phyloP scores from a whole-genome alignment of 345 rosid genomes.

The Laguncularia racemosa region DNA sequence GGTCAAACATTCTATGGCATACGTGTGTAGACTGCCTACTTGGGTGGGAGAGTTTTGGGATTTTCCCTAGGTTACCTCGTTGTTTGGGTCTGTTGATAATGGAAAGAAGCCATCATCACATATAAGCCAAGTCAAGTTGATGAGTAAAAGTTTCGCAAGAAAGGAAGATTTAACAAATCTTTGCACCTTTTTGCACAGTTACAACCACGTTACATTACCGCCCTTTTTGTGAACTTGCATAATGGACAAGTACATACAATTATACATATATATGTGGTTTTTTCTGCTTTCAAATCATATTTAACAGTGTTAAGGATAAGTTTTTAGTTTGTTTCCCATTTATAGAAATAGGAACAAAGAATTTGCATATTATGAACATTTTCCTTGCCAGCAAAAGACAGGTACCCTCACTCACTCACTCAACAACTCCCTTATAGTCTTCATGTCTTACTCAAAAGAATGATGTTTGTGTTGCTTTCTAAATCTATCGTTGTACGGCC shows the following conservation, averaged over 20 bases:
- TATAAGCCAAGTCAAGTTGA: conserved; percentile 48
- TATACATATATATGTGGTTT: not conserved
- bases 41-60: conserved; percentile 49
- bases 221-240: conserved; percentile 28
- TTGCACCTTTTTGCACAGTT: conserved; percentile 72
- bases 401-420: not conserved
- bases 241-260: too few relatives aligned
- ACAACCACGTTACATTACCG: conserved; percentile 49
- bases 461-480: conserved; percentile 1
- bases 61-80: conserved; percentile 26
- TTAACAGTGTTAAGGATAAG: conserved; percentile 4
- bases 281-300: not conserved
- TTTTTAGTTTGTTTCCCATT: conserved; percentile 5
- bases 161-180: conserved; percentile 78
- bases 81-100: conserved; percentile 26
- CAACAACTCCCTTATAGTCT: not conserved
- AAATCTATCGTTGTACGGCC: conserved; percentile 4
- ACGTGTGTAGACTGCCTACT: conserved; percentile 65
- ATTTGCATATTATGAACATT: not conserved
- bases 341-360: conserved; percentile 2
- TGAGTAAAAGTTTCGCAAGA: conserved; percentile 39
- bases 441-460: conserved; percentile 1
- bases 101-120: conserved; percentile 25
- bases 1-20: conserved; percentile 55
- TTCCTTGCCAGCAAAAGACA: not conserved